A percentile compares a stretch with the other conserved stretches of the same genome.
phyloP scores from a whole-genome alignment of 2,329 filamentous ascomycete species.

The Sporothrix curviconia region DNA sequence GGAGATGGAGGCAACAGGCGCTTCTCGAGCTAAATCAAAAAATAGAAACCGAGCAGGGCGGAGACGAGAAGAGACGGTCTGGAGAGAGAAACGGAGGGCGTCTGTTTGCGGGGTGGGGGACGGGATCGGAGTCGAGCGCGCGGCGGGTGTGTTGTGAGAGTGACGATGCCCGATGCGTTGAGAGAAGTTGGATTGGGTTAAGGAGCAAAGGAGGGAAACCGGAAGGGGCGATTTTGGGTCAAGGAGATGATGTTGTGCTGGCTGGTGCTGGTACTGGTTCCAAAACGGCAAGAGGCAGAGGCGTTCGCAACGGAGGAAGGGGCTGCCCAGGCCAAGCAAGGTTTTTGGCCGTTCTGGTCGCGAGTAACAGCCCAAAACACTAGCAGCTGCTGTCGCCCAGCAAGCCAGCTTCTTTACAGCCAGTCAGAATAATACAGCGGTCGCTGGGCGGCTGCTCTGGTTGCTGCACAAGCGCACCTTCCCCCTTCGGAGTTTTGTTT shows the following conservation, averaged over 20 bases:
- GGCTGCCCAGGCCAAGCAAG: conserved; percentile 3
- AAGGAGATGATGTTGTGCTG: neutral
- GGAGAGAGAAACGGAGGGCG: neutral
- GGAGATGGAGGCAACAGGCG: neutral
- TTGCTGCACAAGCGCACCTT: conserved; percentile 9
- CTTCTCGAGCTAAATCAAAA: conserved; percentile 10
- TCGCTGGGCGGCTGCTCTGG: conserved; percentile 2
- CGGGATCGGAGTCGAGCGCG: too few species aligned
- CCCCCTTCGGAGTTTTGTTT: conserved; percentile 19
- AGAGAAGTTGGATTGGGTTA: neutral
- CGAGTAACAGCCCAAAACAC: neutral
- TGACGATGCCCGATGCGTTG: neutral
- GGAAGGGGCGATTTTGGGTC: neutral
- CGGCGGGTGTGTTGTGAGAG: neutral
- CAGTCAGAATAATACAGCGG: neutral
- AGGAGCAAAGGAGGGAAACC: neutral
- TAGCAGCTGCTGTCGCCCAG: neutral
- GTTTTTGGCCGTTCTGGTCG: conserved; percentile 7
- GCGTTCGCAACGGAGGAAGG: conserved; percentile 4
- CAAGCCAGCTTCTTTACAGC: too few species aligned
- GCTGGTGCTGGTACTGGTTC: too few species aligned
- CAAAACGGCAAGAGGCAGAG: neutral
- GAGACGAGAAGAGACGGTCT: conserved; percentile 2
- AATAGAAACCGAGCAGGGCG: conserved; percentile 15
- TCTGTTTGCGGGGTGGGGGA: neutral